Evolutionary conservation across 2,329 filamentous ascomycete species (phyloP).

Genomic region (Shiraia bambusicola): DNA sequence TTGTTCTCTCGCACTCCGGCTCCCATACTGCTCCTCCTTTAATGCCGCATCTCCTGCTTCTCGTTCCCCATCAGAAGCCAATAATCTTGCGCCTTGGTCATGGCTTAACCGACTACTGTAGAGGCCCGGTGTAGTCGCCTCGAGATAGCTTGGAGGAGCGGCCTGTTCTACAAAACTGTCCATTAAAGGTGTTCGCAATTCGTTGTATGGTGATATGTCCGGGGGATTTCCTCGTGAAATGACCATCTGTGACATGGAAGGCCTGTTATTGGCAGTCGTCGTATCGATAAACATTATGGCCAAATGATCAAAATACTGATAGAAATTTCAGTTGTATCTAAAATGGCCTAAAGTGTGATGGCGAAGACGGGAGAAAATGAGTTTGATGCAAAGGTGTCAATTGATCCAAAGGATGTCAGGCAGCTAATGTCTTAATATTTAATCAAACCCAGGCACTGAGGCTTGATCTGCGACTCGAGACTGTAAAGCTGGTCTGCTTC

Average conservation of each 20-base stretch:
- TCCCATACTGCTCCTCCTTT: constrained; percentile 28
- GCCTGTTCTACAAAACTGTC: constrained; percentile 28
- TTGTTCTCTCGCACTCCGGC: constrained; percentile 19
- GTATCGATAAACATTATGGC: constrained; percentile 38
- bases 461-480: constrained; percentile 14
- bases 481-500: constrained; percentile 17
- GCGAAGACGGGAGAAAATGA: constrained; percentile 1
- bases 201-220: constrained; percentile 15
- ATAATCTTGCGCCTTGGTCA: constrained; percentile 33
- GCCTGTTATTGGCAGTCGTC: constrained; percentile 30
- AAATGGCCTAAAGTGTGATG: constrained; percentile 3
- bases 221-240: constrained; percentile 7
- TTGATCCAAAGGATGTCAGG: constrained; percentile 12
- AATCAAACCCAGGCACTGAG: constrained; percentile 11
- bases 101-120: constrained; percentile 30
- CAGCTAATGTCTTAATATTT: constrained; percentile 15
- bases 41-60: constrained; percentile 17
- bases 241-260: constrained; percentile 20
- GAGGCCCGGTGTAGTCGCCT: constrained; percentile 38
- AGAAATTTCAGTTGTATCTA: neutral
- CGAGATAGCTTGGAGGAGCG: constrained; percentile 34
- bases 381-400: constrained; percentile 4
- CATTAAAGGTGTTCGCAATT: constrained; percentile 26
- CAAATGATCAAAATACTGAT: neutral
- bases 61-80: constrained; percentile 20